phyloP scores from a whole-genome alignment of 345 rosid species.

The Lepidium africanum region DNA sequence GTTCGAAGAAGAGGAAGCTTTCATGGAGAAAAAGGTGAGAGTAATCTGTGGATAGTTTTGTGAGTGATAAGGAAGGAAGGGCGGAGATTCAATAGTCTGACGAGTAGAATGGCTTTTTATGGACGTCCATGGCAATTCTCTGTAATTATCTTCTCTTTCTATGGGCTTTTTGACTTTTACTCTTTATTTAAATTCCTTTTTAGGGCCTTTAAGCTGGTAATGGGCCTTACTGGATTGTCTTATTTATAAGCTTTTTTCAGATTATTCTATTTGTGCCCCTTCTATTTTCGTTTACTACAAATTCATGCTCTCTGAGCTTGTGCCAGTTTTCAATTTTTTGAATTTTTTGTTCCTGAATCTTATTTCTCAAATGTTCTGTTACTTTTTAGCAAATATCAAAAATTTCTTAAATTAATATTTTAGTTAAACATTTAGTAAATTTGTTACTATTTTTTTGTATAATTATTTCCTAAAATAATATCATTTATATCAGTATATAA shows the following conservation, averaged over 20 bases:
- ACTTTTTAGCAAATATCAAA: too few species aligned
- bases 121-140: constrained; percentile 37
- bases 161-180: neutral
- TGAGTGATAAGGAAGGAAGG: constrained; percentile 98
- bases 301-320: neutral
- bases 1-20: constrained; percentile 27
- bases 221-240: constrained; percentile 10
- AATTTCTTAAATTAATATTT: too few species aligned
- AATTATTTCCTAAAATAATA: too few species aligned
- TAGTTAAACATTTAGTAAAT: too few species aligned
- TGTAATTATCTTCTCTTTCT: constrained; percentile 27
- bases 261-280: neutral
- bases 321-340: neutral
- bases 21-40: constrained; percentile 21
- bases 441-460: too few species aligned
- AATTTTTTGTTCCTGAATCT: neutral
- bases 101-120: constrained; percentile 45
- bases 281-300: neutral
- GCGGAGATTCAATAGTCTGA: constrained; percentile 85
- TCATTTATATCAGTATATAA: too few species aligned
- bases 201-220: neutral
- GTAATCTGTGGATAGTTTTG: constrained; percentile 5
- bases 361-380: neutral
- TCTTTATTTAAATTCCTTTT: neutral
- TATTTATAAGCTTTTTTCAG: neutral